Evolutionary conservation across 768 basidiomycete genomes (phyloP).

Genomic region (Boletus subcaerulescens): DNA sequence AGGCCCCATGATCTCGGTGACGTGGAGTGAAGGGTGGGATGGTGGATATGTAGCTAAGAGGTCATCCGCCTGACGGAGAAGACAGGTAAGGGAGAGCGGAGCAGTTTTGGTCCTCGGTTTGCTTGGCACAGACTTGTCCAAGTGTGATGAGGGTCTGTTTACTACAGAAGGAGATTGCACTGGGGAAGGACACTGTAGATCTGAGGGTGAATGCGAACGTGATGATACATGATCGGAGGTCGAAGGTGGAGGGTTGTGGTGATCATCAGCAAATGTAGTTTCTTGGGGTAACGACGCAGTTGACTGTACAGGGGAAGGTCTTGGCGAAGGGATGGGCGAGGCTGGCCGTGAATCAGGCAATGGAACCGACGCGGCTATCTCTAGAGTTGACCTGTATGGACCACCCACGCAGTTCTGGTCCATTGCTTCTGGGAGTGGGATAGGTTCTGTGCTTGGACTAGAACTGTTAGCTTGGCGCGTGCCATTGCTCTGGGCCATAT

Average conservation of each 20-base stretch:
- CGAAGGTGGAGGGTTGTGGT: not conserved
- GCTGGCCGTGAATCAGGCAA: conserved; percentile 19
- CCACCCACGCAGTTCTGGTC: not conserved
- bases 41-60: conserved; percentile 62
- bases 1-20: conserved; percentile 69
- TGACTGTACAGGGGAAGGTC: not conserved
- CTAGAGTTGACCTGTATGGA: not conserved
- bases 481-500: not conserved
- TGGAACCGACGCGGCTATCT: conserved; percentile 15
- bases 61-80: conserved; percentile 56
- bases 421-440: not conserved
- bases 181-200: not conserved
- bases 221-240: not conserved
- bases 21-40: conserved; percentile 47
- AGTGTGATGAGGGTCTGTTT: not conserved
- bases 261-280: not conserved
- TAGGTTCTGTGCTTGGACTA: not conserved
- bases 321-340: conserved; percentile 4
- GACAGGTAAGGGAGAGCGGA: conserved; percentile 42
- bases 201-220: conserved; percentile 10
- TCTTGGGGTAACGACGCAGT: not conserved
- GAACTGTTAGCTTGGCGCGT: not conserved
- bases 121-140: not conserved
- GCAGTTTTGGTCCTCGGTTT: conserved; percentile 21
- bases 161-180: not conserved